These are phyloP conservation scores for Xylaria sp. DNA, from an alignment of 2,329 filamentous ascomycete species.

Conservation along the genomic window DNA sequence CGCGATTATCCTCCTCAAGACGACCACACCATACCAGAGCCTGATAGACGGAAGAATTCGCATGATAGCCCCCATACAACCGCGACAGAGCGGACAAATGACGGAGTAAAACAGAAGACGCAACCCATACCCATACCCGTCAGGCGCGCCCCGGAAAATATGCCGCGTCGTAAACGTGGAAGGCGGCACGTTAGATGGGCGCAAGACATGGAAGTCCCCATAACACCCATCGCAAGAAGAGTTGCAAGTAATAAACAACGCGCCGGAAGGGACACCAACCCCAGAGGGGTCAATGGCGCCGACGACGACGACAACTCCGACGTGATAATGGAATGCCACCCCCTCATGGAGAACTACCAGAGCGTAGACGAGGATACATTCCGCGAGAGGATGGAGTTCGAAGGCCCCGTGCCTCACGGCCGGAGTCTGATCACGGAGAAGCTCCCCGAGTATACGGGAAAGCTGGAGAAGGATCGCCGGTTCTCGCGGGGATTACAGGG, in stretches of 20 bases:
- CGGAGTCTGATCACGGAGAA: slow-evolving; percentile 1
- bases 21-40: not conserved
- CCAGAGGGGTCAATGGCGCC: not conserved
- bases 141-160: not conserved
- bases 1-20: not conserved
- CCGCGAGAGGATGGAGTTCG: not conserved
- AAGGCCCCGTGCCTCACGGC: not conserved
- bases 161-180: not conserved
- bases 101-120: not conserved
- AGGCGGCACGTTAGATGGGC: no score
- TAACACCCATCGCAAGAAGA: not conserved
- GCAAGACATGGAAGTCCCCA: not conserved
- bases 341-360: not conserved
- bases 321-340: not conserved
- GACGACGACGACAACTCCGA: not conserved
- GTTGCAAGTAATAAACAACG: no score
- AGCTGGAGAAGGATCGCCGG: not conserved
- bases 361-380: not conserved
- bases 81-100: no score
- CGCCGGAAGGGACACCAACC: not conserved
- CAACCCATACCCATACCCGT: not conserved
- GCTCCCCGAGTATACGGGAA: not conserved
- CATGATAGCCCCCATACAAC: not conserved
- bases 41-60: no score
- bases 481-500: not conserved